Conservation (phyloP, 148 eudicot genomes). For the Bassia scoparia region DNA sequence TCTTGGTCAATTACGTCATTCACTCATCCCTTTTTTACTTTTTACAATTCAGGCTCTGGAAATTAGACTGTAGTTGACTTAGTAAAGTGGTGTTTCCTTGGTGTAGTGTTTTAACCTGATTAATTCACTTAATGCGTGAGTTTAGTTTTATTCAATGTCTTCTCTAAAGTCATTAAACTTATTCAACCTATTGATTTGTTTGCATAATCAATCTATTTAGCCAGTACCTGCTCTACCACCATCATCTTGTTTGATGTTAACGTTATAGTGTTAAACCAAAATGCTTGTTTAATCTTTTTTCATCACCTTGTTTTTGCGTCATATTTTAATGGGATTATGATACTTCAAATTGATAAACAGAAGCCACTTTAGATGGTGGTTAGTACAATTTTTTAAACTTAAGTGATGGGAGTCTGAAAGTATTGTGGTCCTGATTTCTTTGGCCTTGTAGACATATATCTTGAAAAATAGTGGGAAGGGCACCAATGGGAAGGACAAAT, state of each 20-base stretch:
- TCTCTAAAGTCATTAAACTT: not conserved
- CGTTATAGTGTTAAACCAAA: not conserved
- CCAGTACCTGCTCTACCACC: not conserved
- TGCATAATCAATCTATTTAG: not conserved
- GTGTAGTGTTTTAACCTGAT: too few species aligned
- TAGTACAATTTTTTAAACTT: not conserved
- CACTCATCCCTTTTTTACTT: too few species aligned
- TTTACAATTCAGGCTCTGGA: too few species aligned
- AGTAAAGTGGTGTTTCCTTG: too few species aligned
- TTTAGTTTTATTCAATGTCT: not conserved
- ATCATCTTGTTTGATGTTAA: not conserved
- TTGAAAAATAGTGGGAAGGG: slow-evolving; percentile 54
- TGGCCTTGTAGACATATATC: slow-evolving; percentile 51
- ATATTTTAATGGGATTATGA: not conserved
- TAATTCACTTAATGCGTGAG: not conserved
- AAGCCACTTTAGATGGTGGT: not conserved
- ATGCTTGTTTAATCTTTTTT: not conserved
- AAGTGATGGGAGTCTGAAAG: not conserved
- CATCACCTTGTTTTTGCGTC: not conserved
- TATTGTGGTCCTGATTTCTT: slow-evolving; percentile 3
- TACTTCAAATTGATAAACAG: not conserved
- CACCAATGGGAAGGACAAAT: slow-evolving; percentile 59
- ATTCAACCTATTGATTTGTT: not conserved
- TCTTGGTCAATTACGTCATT: not conserved
- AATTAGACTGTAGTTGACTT: too few species aligned